Conservation (phyloP, 352 stramenopile genomes). For the Phytopythium delawarense region DNA sequence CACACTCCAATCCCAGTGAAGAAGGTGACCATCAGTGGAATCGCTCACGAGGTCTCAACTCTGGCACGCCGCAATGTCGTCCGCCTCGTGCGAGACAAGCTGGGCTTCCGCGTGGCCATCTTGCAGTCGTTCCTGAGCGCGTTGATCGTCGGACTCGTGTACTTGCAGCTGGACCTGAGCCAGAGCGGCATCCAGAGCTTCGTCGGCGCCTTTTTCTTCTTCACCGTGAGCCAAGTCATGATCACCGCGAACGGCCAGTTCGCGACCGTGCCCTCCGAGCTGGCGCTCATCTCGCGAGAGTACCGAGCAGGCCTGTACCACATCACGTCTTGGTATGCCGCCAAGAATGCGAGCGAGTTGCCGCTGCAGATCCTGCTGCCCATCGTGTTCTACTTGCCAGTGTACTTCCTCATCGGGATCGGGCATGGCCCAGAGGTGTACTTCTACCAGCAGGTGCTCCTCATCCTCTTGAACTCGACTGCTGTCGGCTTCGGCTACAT, state of each 20-base stretch:
- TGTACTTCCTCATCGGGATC: slow-evolving; percentile 32
- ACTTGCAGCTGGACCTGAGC: slow-evolving; percentile 19
- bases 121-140: slow-evolving; percentile 18
- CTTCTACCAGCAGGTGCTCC: slow-evolving; percentile 19
- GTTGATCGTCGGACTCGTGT: slow-evolving; percentile 26
- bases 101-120: slow-evolving; percentile 18
- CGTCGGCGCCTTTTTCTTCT: slow-evolving; percentile 27
- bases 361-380: slow-evolving; percentile 25
- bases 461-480: slow-evolving; percentile 23
- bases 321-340: slow-evolving; percentile 20
- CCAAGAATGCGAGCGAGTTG: slow-evolving; percentile 36
- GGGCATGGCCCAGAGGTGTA: slow-evolving; percentile 10
- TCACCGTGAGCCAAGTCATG: slow-evolving; percentile 34
- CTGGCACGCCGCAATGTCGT: slow-evolving; percentile 24
- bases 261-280: slow-evolving; percentile 16
- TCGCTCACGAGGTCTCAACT: slow-evolving; percentile 14
- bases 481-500: slow-evolving; percentile 28
- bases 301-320: slow-evolving; percentile 24
- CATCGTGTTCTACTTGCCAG: slow-evolving; percentile 20
- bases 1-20: background rate
- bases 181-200: slow-evolving; percentile 25
- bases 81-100: slow-evolving; percentile 27
- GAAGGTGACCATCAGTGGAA: background rate
- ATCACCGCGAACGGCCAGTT: slow-evolving; percentile 21
- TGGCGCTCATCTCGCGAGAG: slow-evolving; percentile 22